phyloP scores from a whole-genome alignment of 1,284 basidiomycete species.

The Irpex rosettiformis region DNA sequence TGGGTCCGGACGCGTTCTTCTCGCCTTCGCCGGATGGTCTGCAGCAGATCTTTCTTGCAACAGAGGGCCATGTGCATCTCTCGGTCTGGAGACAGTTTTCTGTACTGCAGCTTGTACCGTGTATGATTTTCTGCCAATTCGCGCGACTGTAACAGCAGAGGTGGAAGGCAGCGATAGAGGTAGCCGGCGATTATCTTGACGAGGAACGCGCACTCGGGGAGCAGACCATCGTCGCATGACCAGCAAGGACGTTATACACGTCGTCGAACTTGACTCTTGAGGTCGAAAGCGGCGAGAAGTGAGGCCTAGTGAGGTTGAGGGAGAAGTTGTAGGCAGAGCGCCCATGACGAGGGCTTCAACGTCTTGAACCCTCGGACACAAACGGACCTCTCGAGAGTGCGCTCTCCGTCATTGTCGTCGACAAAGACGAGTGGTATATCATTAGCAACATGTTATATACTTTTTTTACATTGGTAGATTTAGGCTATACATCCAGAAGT shows the following conservation, averaged over 20 bases:
- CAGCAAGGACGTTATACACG: constrained; percentile 24
- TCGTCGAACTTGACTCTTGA: constrained; percentile 17
- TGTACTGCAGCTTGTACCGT: constrained; percentile 27
- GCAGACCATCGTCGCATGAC: constrained; percentile 36
- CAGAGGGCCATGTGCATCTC: constrained; percentile 13
- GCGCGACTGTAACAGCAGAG: constrained; percentile 20
- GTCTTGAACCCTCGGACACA: neutral
- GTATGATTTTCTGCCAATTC: constrained; percentile 24
- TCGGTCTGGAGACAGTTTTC: constrained; percentile 17
- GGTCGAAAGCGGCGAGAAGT: constrained; percentile 11
- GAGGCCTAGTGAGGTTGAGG: constrained; percentile 12
- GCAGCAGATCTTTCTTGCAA: constrained; percentile 14
- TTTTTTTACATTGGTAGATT: neutral
- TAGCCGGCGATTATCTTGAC: constrained; percentile 8
- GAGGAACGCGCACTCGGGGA: constrained; percentile 25
- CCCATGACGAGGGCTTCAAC: neutral
- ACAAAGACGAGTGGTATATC: neutral
- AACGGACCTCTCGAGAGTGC: neutral
- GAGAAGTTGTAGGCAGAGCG: neutral
- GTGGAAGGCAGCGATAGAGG: constrained; percentile 11
- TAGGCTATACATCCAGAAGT: neutral
- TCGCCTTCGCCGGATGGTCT: constrained; percentile 14
- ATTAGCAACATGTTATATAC: neutral
- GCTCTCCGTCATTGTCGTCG: neutral
- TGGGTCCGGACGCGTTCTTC: constrained; percentile 48